Evolutionary conservation across 306 rosid genomes (phyloP).

Genomic region (Cicer judaicum): DNA sequence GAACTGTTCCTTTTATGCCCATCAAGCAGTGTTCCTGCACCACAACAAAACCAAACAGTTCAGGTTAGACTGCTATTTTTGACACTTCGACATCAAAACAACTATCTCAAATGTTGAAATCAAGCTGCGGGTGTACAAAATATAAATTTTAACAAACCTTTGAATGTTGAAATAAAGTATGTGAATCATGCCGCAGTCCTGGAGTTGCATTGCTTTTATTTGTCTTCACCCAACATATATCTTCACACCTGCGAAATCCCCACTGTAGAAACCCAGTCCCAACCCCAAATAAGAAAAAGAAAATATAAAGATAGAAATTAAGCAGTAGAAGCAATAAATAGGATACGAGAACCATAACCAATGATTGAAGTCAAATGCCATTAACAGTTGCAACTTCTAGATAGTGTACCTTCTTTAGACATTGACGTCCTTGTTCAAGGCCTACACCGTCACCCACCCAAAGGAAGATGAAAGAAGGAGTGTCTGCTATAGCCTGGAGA

Average conservation of each 20-base stretch:
- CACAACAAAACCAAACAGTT: conserved; percentile 34
- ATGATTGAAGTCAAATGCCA: conserved; percentile 4
- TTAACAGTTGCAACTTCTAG: conserved; percentile 26
- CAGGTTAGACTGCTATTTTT: conserved; percentile 16
- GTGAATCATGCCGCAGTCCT: conserved; percentile 92
- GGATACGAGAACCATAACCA: conserved; percentile 36
- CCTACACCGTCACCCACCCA: conserved; percentile 99
- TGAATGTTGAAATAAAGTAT: conserved; percentile 97
- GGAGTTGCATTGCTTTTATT: conserved; percentile 91
- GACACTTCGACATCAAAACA: neutral
- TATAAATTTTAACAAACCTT: conserved; percentile 63
- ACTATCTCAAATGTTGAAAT: conserved; percentile 28
- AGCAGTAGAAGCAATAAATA: conserved; percentile 19
- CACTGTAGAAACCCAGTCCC: conserved; percentile 65
- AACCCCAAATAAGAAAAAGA: conserved; percentile 40
- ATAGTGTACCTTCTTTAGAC: conserved; percentile 84
- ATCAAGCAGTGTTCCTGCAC: conserved; percentile 97
- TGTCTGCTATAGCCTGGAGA: conserved; percentile 93
- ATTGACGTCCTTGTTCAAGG: conserved; percentile 99
- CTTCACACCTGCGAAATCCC: conserved; percentile 99
- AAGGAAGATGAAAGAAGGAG: conserved; percentile 97
- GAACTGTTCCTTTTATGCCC: conserved; percentile 99
- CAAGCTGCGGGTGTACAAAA: conserved; percentile 15
- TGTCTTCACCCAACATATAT: conserved; percentile 99
- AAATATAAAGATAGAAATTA: conserved; percentile 16